Percentiles rank a stretch among this genome's conserved stretches.
These are phyloP conservation scores for Fusarium clavum DNA, from an alignment of 2,329 filamentous ascomycete genomes.

Conservation along the genomic window DNA sequence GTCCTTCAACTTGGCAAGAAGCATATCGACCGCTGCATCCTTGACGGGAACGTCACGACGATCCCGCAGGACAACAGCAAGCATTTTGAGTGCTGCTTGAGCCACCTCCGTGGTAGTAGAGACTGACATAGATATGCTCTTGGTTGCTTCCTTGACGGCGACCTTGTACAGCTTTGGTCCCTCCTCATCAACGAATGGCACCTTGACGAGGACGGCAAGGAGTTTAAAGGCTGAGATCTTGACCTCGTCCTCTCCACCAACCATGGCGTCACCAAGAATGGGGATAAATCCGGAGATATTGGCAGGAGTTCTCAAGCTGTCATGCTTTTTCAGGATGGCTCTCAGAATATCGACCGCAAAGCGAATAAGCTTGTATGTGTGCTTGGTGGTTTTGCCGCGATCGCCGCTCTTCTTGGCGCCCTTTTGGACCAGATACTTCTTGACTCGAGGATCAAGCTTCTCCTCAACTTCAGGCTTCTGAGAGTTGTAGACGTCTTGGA, in stretches of 20 bases:
- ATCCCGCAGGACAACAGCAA: conserved; percentile 87
- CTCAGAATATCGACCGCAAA: conserved; percentile 91
- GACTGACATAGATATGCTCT: conserved; percentile 79
- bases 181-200: conserved; percentile 80
- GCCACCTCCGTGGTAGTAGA: conserved; percentile 85
- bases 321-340: conserved; percentile 86
- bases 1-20: conserved; percentile 84
- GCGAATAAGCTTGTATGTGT: conserved; percentile 86
- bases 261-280: conserved; percentile 86
- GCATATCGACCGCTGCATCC: conserved; percentile 82
- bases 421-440: conserved; percentile 83
- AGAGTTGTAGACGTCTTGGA: conserved; percentile 84
- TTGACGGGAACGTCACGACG: conserved; percentile 80
- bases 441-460: conserved; percentile 71
- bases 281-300: conserved; percentile 90
- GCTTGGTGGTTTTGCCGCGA: conserved; percentile 78
- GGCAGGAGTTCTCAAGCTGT: conserved; percentile 78
- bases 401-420: conserved; percentile 80
- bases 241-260: conserved; percentile 90
- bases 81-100: conserved; percentile 88
- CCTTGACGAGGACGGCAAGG: conserved; percentile 85
- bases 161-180: conserved; percentile 75
- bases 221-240: conserved; percentile 88
- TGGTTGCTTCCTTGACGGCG: conserved; percentile 86
- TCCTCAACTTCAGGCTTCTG: conserved; percentile 62